phyloP scores from a whole-genome alignment of 2,329 filamentous ascomycete species.

The Coleophoma eucalyptorum region DNA sequence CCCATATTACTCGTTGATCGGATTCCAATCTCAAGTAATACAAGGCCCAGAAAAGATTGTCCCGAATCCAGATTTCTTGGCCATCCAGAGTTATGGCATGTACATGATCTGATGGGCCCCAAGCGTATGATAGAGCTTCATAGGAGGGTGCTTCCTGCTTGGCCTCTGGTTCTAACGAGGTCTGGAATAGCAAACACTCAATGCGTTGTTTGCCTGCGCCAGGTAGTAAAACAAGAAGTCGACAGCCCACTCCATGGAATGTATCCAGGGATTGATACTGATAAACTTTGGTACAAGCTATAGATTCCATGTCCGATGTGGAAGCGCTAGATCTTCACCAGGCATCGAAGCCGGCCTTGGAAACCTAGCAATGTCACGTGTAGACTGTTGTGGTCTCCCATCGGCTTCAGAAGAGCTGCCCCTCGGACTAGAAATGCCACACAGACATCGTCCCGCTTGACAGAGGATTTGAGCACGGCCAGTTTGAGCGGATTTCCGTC shows the following conservation, averaged over 20 bases:
- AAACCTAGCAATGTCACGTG: no score
- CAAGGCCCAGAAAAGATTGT: background rate
- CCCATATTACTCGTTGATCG: conserved; percentile 7
- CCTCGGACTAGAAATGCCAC: no score
- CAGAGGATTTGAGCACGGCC: no score
- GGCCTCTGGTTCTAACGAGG: background rate
- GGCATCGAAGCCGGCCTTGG: no score
- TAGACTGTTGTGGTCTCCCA: no score
- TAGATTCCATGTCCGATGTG: no score
- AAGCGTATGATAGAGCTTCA: background rate
- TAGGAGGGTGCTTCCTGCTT: background rate
- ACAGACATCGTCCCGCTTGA: no score
- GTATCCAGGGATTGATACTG: background rate
- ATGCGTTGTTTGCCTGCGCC: background rate
- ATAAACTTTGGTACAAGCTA: background rate
- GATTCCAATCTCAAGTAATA: background rate
- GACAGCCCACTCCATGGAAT: background rate
- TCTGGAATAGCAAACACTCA: background rate
- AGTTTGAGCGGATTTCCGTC: no score
- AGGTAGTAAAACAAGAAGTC: background rate
- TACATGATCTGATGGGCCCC: background rate
- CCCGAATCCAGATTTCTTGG: background rate
- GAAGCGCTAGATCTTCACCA: no score
- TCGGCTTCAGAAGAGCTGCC: no score
- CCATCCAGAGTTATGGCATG: background rate